A percentile compares a stretch with the other conserved stretches of the same genome.
Evolutionary conservation across 2,329 filamentous ascomycete genomes (phyloP).

Genomic region (Exophiala xenobiotica): DNA sequence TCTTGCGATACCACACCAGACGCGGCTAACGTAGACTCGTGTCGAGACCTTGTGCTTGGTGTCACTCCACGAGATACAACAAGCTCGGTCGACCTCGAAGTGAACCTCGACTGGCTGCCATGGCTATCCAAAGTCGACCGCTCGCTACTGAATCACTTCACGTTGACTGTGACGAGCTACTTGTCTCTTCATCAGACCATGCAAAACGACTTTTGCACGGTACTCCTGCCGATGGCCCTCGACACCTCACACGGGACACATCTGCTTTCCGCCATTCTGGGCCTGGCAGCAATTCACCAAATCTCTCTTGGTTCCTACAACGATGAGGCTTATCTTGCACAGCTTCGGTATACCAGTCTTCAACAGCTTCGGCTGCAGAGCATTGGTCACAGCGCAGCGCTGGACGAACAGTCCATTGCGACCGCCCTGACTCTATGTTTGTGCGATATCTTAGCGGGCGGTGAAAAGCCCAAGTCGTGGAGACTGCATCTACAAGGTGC

Average conservation of each 20-base stretch:
- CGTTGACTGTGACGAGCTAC: background rate
- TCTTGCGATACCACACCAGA: background rate
- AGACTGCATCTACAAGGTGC: background rate
- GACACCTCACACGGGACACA: slow-evolving; percentile 1
- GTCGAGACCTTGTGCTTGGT: background rate
- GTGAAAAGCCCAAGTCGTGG: slow-evolving; percentile 1
- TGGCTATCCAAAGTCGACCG: slow-evolving; percentile 4
- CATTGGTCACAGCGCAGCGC: background rate
- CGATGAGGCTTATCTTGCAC: slow-evolving; percentile 1
- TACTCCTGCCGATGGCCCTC: slow-evolving; percentile 1
- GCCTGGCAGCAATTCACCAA: background rate
- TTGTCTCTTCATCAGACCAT: slow-evolving; percentile 1
- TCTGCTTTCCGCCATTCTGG: background rate
- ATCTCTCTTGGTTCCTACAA: slow-evolving; percentile 1
- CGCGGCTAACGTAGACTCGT: background rate
- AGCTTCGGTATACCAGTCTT: slow-evolving; percentile 1
- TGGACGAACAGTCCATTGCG: slow-evolving; percentile 4
- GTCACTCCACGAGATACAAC: background rate
- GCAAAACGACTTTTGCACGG: slow-evolving; percentile 6
- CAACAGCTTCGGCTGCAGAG: slow-evolving; percentile 1
- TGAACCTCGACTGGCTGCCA: background rate
- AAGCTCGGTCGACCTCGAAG: background rate
- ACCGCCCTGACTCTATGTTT: slow-evolving; percentile 2
- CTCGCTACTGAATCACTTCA: slow-evolving; percentile 1
- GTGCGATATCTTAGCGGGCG: background rate